Percentiles rank a stretch among this genome's conserved stretches.
Evolutionary conservation across 805 yeast species (phyloP).

Genomic region (Starmerella sirachaensis): DNA sequence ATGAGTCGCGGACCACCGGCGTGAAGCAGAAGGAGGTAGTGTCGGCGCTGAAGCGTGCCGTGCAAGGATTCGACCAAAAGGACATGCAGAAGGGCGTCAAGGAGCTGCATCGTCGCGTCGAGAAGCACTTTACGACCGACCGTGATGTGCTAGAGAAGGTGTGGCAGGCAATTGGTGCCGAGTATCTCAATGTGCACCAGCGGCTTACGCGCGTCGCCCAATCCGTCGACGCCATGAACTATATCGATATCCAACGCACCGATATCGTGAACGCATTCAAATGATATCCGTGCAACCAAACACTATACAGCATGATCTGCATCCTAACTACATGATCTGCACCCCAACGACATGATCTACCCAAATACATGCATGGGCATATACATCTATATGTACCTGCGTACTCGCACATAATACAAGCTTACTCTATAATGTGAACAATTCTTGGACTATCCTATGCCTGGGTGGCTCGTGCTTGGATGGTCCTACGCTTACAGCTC

Average conservation of each 20-base stretch:
- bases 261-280: slow-evolving; percentile 16
- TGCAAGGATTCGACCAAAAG: slow-evolving; percentile 43
- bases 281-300: neutral
- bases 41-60: slow-evolving; percentile 41
- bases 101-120: slow-evolving; percentile 45
- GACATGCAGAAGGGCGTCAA: slow-evolving; percentile 47
- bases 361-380: too few relatives aligned
- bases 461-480: too few relatives aligned
- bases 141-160: slow-evolving; percentile 26
- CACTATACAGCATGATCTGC: neutral
- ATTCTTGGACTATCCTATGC: too few relatives aligned
- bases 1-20: slow-evolving; percentile 38
- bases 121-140: slow-evolving; percentile 37
- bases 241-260: slow-evolving; percentile 13
- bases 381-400: too few relatives aligned
- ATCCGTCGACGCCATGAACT: slow-evolving; percentile 36
- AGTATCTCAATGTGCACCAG: slow-evolving; percentile 44
- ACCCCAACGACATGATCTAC: too few relatives aligned
- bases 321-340: too few relatives aligned
- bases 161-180: slow-evolving; percentile 60
- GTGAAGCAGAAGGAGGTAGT: slow-evolving; percentile 35
- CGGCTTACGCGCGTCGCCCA: slow-evolving; percentile 45
- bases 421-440: too few relatives aligned
- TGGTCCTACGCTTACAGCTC: too few relatives aligned
- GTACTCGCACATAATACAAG: too few relatives aligned